These are phyloP conservation scores for Parasarocladium wereldwijsianum DNA, from an alignment of 2,329 filamentous ascomycete genomes.

Conservation along the genomic window DNA sequence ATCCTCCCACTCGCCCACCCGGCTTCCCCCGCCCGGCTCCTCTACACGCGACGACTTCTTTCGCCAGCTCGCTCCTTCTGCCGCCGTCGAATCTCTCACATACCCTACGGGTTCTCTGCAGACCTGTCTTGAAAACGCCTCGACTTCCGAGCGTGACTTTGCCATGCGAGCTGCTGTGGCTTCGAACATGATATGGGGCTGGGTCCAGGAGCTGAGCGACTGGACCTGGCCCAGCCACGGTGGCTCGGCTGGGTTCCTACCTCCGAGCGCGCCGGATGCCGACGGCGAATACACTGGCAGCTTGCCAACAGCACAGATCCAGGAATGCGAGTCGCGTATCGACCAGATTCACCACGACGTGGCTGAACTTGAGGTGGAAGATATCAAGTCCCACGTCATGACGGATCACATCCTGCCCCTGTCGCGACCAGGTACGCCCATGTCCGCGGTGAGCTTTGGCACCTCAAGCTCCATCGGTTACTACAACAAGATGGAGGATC, in stretches of 20 bases:
- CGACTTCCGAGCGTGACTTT: conserved; percentile 53
- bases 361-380: conserved; percentile 61
- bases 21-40: conserved; percentile 16
- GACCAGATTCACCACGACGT: conserved; percentile 58
- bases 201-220: conserved; percentile 54
- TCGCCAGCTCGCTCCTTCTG: conserved; percentile 42
- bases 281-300: conserved; percentile 49
- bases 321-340: conserved; percentile 55
- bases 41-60: conserved; percentile 43
- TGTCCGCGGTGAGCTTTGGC: conserved; percentile 11
- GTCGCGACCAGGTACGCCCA: conserved; percentile 21
- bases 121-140: conserved; percentile 46
- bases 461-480: conserved; percentile 20
- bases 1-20: conserved; percentile 25
- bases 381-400: conserved; percentile 78
- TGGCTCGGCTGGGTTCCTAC: conserved; percentile 39
- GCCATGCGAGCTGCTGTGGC: conserved; percentile 55
- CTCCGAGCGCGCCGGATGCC: conserved; percentile 18
- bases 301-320: conserved; percentile 48
- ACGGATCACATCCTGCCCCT: conserved; percentile 58
- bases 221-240: conserved; percentile 41
- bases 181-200: conserved; percentile 56
- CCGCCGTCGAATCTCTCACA: conserved; percentile 45
- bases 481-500: conserved; percentile 69
- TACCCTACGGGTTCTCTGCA: conserved; percentile 36